Base-by-base conservation (phyloP, 805 yeast species). In the Pichia heedii region DNA sequence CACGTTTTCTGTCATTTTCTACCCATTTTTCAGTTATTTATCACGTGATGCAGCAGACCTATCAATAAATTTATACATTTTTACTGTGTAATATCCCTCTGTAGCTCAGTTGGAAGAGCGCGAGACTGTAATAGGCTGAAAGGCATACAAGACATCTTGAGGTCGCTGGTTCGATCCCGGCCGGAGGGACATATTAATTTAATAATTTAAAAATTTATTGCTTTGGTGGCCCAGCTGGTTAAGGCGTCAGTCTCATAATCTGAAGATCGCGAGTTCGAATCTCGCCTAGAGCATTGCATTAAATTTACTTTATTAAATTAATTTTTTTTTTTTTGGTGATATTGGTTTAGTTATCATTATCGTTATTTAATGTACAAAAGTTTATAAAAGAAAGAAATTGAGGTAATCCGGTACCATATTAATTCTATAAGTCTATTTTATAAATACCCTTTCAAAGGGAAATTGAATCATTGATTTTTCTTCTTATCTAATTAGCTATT, bases 161-260 rank as follows among this genome's bases (percentile, higher is more conserved):
- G 52, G 52, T 49, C 49, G 43, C 49, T 45, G 48, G 50, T 44
- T 46, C 49, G 50, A 44, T 43, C 49, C 49, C 52, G 49, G 49
- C 43, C 35, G 48, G 48, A 46, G 50, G 49, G 49, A 48, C n/a
- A 19, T 18, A 9, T 22, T 13, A 30, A 16, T 21, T 36, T 32
- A 18, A 35, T 6, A 15, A 13, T 13, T 13, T 13, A 29, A 29
- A 13, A 13, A 4, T 2, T 15, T 29, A 8, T 21, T 32, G 65
- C 63, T 60, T 54, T 58, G 55, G 64, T 61, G 65, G 65, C 65
- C 63, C 65, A 61, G 65, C 54, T 55, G 65, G 63, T 58, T 61
- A 60, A 59, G 63, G 65, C 65, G 65, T 61, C 59, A 61, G 65
- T 61, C 66, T 61, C 64, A 61, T 61, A 61, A 60, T 60, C 64